Percentiles rank a stretch among this genome's conserved stretches.
phyloP scores from a whole-genome alignment of 108 stramenopile genomes.

The Cyclotella atomus region DNA sequence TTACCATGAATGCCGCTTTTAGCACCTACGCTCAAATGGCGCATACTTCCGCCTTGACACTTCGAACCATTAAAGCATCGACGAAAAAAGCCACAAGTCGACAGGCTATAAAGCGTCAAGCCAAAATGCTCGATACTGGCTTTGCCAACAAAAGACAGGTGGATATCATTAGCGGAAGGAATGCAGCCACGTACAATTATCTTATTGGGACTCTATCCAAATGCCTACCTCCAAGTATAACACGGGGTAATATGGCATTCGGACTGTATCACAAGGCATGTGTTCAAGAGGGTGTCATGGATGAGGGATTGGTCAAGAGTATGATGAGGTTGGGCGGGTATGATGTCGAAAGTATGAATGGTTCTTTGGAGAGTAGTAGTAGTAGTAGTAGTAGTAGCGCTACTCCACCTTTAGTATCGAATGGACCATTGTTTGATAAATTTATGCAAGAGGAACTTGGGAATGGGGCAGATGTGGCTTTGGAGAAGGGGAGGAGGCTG shows the following conservation, averaged over 20 bases:
- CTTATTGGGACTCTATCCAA: constrained; percentile 57
- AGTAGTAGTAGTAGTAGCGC: no score
- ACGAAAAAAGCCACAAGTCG: constrained; percentile 44
- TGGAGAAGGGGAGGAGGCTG: constrained; percentile 42
- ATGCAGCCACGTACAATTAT: constrained; percentile 62
- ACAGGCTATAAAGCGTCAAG: constrained; percentile 35
- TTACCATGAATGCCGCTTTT: constrained; percentile 59
- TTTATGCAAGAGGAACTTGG: constrained; percentile 51
- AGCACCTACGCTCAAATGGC: constrained; percentile 49
- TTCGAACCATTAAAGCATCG: constrained; percentile 30
- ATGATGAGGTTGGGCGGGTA: constrained; percentile 51
- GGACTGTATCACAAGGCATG: constrained; percentile 64
- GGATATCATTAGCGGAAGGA: constrained; percentile 58
- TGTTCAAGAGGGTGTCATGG: constrained; percentile 63
- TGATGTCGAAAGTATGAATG: not conserved
- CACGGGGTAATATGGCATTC: constrained; percentile 73
- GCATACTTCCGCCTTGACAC: constrained; percentile 37
- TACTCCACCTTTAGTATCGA: constrained; percentile 38
- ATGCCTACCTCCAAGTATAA: constrained; percentile 60
- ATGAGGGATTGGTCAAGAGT: constrained; percentile 49
- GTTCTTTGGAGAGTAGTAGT: not conserved
- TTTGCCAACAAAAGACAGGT: constrained; percentile 9
- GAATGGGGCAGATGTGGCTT: constrained; percentile 21
- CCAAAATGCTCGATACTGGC: constrained; percentile 20
- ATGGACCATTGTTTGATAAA: constrained; percentile 50